phyloP scores from a whole-genome alignment of 257 asterid species.

The Fraxinus pennsylvanica region DNA sequence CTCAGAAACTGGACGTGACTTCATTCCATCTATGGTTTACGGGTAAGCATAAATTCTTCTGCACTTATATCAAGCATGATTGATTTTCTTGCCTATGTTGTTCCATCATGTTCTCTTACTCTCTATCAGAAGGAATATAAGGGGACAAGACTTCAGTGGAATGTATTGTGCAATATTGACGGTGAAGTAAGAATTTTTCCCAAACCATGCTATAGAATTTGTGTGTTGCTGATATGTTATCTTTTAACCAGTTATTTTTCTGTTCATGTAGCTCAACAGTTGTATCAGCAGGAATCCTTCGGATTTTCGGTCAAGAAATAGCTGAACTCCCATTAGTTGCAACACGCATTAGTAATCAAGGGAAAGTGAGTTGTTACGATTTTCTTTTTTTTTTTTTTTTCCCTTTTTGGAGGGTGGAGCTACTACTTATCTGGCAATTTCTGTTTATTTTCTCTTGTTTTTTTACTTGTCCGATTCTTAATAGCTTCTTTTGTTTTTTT shows the following conservation, averaged over 20 bases:
- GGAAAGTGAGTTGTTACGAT: slow-evolving; percentile 60
- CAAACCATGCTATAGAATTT: neutral
- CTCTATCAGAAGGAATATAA: slow-evolving; percentile 77
- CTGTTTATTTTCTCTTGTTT: neutral
- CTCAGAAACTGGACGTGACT: slow-evolving; percentile 92
- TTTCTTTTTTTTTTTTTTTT: neutral
- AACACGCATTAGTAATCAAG: slow-evolving; percentile 68
- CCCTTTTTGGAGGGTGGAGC: neutral
- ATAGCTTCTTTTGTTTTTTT: neutral
- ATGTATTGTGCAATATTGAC: slow-evolving; percentile 91
- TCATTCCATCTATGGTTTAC: slow-evolving; percentile 94
- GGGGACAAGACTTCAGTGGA: slow-evolving; percentile 97
- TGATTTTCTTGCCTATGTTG: slow-evolving; percentile 20
- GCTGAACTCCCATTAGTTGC: slow-evolving; percentile 99
- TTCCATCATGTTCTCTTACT: slow-evolving; percentile 2
- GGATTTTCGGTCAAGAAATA: slow-evolving; percentile 85
- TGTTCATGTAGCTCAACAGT: slow-evolving; percentile 77
- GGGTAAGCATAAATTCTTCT: slow-evolving; percentile 58
- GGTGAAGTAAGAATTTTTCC: slow-evolving; percentile 58
- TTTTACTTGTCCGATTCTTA: neutral
- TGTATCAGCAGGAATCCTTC: slow-evolving; percentile 87
- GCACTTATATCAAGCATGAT: neutral
- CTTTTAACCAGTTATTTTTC: slow-evolving; percentile 21
- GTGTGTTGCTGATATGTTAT: slow-evolving; percentile 11
- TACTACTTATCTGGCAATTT: neutral